phyloP scores from a whole-genome alignment of 352 stramenopile species.

The Phytophthora lateralis region DNA sequence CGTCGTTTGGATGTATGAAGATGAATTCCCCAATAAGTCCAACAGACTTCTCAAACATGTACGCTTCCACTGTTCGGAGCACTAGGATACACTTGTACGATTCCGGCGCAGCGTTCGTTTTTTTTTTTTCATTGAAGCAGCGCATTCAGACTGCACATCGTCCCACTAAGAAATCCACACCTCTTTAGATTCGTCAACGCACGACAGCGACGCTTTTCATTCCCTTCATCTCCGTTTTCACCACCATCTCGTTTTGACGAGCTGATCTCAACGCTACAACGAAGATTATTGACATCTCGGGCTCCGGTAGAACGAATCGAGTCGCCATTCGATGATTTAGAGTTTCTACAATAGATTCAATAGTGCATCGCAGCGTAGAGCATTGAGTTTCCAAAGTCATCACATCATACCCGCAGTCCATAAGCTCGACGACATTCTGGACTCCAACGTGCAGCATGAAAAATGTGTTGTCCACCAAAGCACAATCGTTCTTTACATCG shows the following conservation, averaged over 20 bases:
- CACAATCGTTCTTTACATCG: conserved; percentile 14
- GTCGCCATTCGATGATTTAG: conserved; percentile 14
- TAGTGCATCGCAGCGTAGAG: conserved; percentile 6
- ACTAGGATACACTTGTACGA: conserved; percentile 23
- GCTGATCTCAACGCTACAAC: conserved; percentile 3
- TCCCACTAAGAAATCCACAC: conserved; percentile 17
- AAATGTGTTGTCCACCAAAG: conserved; percentile 22
- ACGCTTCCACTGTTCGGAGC: conserved; percentile 38
- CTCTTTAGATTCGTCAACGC: conserved; percentile 24
- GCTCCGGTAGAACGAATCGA: conserved; percentile 6
- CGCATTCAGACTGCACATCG: conserved; percentile 10
- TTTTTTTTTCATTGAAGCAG: conserved; percentile 25
- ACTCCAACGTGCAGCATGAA: conserved; percentile 30
- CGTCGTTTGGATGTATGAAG: conserved; percentile 20
- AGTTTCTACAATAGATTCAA: conserved; percentile 24
- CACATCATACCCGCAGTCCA: conserved; percentile 25
- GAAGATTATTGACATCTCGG: conserved; percentile 4
- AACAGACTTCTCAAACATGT: neutral
- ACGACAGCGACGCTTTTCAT: conserved; percentile 16
- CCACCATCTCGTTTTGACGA: conserved; percentile 6
- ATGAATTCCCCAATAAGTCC: neutral
- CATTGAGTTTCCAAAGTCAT: conserved; percentile 14
- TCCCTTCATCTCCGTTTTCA: conserved; percentile 15
- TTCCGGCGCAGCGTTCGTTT: conserved; percentile 4
- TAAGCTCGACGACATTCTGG: conserved; percentile 13